Conservation (phyloP, 2,329 filamentous ascomycete species). For the Talaromyces sp. region DNA sequence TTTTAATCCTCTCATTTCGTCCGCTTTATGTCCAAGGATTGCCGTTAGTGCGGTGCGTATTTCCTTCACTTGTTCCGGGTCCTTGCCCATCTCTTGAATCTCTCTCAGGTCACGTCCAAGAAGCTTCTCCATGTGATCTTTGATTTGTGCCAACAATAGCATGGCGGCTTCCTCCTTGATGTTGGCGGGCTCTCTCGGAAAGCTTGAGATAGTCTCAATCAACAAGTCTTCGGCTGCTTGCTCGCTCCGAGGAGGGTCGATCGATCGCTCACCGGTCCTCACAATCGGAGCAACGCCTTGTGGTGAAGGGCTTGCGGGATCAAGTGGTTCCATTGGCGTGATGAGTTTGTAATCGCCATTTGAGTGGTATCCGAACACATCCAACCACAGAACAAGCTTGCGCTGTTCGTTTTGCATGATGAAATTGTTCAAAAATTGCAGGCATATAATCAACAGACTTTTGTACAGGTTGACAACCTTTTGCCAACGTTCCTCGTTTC, state of each 20-base stretch:
- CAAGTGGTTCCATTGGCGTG: constrained; percentile 38
- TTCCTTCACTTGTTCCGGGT: constrained; percentile 42
- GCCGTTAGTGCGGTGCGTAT: constrained; percentile 40
- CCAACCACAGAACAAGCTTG: constrained; percentile 62
- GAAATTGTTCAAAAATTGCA: constrained; percentile 65
- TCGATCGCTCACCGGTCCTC: constrained; percentile 38
- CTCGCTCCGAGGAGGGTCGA: constrained; percentile 39
- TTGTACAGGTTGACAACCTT: constrained; percentile 63
- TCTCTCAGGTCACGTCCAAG: constrained; percentile 39
- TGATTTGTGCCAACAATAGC: constrained; percentile 45
- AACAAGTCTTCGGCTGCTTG: constrained; percentile 41
- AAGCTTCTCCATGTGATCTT: constrained; percentile 46
- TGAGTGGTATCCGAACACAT: constrained; percentile 58
- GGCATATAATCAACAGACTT: constrained; percentile 59
- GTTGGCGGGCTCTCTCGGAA: constrained; percentile 38
- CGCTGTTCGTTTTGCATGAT: constrained; percentile 62
- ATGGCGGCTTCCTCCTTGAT: constrained; percentile 46
- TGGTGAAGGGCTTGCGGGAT: constrained; percentile 27
- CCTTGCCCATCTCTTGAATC: constrained; percentile 43
- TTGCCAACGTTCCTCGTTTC: constrained; percentile 62
- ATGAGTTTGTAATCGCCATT: constrained; percentile 43
- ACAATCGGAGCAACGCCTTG: constrained; percentile 40
- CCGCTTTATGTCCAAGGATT: constrained; percentile 41
- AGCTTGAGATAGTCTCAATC: constrained; percentile 41
- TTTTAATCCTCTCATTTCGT: constrained; percentile 41